A percentile compares a stretch with the other conserved stretches of the same genome.
These are phyloP conservation scores for Gypsophila paniculata DNA, from an alignment of 179 eudicot species.

Conservation along the genomic window DNA sequence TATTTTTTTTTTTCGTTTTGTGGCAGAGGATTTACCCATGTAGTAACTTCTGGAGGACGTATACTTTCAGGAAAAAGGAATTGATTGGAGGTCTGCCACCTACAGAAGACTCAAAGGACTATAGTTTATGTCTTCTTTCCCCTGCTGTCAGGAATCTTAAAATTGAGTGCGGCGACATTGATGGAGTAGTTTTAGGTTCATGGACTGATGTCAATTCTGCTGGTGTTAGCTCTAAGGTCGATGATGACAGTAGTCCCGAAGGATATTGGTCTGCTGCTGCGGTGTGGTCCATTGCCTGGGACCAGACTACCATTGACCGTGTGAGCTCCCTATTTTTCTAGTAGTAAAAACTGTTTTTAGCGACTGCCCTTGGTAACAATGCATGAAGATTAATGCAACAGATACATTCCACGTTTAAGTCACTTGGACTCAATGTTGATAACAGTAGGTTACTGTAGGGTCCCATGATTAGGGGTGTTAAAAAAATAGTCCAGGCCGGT, in stretches of 20 bases:
- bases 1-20: slow-evolving; percentile 25
- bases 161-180: slow-evolving; percentile 75
- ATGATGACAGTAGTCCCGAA: slow-evolving; percentile 54
- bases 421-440: not conserved
- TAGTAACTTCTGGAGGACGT: slow-evolving; percentile 70
- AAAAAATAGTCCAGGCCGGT: not conserved
- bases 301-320: slow-evolving; percentile 79
- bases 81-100: slow-evolving; percentile 29
- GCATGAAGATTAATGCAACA: not conserved
- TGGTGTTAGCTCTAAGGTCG: slow-evolving; percentile 36
- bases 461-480: not conserved
- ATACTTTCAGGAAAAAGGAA: slow-evolving; percentile 39
- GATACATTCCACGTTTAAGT: not conserved
- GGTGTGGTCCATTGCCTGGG: slow-evolving; percentile 91
- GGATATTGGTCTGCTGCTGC: slow-evolving; percentile 97
- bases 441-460: not conserved
- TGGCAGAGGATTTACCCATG: slow-evolving; percentile 79
- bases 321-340: slow-evolving; percentile 27
- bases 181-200: slow-evolving; percentile 86
- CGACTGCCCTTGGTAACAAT: not conserved
- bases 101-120: slow-evolving; percentile 34
- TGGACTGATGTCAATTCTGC: slow-evolving; percentile 53
- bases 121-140: slow-evolving; percentile 38
- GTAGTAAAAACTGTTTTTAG: not conserved
- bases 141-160: slow-evolving; percentile 33